A percentile compares a stretch with the other conserved stretches of the same genome.
These are phyloP conservation scores for Oenanthe javanica DNA, from an alignment of 140 eudicot species.

Conservation along the genomic window DNA sequence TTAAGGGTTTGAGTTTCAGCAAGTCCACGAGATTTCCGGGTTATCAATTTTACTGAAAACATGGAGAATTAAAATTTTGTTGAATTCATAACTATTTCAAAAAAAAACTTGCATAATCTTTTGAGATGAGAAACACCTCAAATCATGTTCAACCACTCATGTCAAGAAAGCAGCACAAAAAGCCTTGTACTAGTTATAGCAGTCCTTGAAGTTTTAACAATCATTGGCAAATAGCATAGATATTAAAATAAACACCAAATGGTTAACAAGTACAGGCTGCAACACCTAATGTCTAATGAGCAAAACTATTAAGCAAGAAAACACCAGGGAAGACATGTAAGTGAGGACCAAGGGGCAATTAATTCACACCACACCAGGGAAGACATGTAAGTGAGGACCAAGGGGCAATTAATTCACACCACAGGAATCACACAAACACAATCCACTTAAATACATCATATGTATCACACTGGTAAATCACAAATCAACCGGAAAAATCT, in stretches of 20 bases:
- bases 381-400: neutral
- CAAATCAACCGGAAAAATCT: constrained; percentile 17
- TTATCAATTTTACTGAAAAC: neutral
- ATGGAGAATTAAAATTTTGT: neutral
- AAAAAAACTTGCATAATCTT: too few species aligned
- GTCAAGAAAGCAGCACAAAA: neutral
- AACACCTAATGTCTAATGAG: neutral
- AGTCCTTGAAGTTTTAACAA: neutral
- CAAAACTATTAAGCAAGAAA: neutral
- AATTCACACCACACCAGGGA: constrained; percentile 22
- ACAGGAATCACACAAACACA: constrained; percentile 25
- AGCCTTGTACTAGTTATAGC: neutral
- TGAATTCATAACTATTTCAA: neutral
- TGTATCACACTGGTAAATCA: constrained; percentile 26
- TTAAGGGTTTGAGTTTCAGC: neutral
- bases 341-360: constrained; percentile 6
- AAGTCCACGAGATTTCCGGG: neutral
- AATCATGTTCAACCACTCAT: neutral
- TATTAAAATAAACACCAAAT: neutral
- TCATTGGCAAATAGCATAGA: neutral
- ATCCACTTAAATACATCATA: constrained; percentile 30
- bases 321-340: neutral
- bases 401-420: constrained; percentile 27
- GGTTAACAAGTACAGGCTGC: neutral
- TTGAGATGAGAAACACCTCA: neutral